These are phyloP conservation scores for Holtermanniella nyarrowii DNA, from an alignment of 768 basidiomycete species.

Conservation along the genomic window DNA sequence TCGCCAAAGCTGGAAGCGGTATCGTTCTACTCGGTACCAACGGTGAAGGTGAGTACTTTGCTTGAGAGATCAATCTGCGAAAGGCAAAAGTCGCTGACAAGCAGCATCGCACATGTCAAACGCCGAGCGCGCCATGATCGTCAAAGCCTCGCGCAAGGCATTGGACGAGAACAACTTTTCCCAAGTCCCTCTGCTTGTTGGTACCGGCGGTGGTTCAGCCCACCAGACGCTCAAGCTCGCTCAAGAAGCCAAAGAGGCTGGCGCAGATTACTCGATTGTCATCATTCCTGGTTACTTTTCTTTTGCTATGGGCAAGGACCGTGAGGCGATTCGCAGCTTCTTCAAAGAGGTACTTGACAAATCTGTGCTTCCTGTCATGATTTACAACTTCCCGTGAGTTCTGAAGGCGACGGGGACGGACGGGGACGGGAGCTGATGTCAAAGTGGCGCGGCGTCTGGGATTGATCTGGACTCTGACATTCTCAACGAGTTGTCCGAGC, in stretches of 20 bases:
- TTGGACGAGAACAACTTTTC: constrained; percentile 62
- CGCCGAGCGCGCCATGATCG: constrained; percentile 29
- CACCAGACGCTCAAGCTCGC: constrained; percentile 63
- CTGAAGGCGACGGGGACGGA: neutral
- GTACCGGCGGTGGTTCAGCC: constrained; percentile 72
- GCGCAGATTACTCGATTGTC: constrained; percentile 70
- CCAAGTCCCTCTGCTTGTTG: constrained; percentile 62
- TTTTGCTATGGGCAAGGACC: constrained; percentile 51
- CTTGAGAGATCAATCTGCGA: neutral
- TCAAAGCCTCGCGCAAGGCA: constrained; percentile 57
- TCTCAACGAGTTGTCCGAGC: constrained; percentile 56
- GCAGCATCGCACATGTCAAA: constrained; percentile 38
- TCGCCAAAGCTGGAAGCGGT: constrained; percentile 52
- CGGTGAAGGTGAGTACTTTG: constrained; percentile 55
- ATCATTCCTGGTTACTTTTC: constrained; percentile 43
- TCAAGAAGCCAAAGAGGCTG: constrained; percentile 63
- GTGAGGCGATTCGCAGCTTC: constrained; percentile 32
- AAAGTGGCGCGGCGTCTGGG: constrained; percentile 47
- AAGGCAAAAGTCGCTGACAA: neutral
- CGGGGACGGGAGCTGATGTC: neutral
- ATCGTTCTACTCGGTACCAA: constrained; percentile 30
- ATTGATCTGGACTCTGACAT: constrained; percentile 75
- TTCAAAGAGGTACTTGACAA: constrained; percentile 48
- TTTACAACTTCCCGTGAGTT: constrained; percentile 74
- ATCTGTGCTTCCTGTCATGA: constrained; percentile 52